phyloP scores from a whole-genome alignment of 2,329 filamentous ascomycete genomes.

The Penicillium sp. region DNA sequence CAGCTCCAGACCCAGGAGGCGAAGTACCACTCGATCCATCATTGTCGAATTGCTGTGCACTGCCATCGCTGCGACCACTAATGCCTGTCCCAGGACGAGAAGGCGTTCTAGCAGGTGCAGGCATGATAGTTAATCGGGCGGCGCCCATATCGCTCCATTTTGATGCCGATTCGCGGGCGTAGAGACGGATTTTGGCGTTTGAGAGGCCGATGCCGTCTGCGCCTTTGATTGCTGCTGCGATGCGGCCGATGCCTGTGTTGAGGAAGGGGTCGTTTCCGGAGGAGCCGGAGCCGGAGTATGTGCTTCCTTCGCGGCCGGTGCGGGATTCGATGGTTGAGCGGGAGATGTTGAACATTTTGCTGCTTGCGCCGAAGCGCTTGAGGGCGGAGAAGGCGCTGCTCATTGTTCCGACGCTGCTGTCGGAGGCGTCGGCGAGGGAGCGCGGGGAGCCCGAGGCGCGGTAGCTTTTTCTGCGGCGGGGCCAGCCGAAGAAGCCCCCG shows the following conservation, averaged over 20 bases:
- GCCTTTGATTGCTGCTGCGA: conserved; percentile 46
- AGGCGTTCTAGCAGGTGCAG: conserved; percentile 44
- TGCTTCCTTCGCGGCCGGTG: conserved; percentile 51
- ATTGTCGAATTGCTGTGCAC: conserved; percentile 21
- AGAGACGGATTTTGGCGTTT: conserved; percentile 81
- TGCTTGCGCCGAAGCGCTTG: conserved; percentile 68
- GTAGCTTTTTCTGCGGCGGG: conserved; percentile 52
- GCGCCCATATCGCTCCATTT: conserved; percentile 93
- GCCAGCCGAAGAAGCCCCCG: conserved; percentile 49
- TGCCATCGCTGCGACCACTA: conserved; percentile 48
- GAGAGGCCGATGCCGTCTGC: conserved; percentile 60
- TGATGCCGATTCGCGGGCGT: conserved; percentile 67
- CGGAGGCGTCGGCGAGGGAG: conserved; percentile 60
- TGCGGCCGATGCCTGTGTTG: conserved; percentile 55
- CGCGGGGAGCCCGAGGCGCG: conserved; percentile 55
- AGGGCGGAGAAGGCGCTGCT: conserved; percentile 76
- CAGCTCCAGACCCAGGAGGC: conserved; percentile 29
- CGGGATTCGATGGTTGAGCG: conserved; percentile 67
- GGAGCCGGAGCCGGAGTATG: conserved; percentile 57
- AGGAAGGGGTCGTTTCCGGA: conserved; percentile 49
- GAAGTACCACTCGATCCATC: conserved; percentile 19
- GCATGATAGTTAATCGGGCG: conserved; percentile 76
- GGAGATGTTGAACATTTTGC: conserved; percentile 75
- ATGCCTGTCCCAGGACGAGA: conserved; percentile 42
- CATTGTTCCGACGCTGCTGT: conserved; percentile 71